phyloP scores from a whole-genome alignment of 2,329 filamentous ascomycete species.

The Cladobotryum mycophilum region DNA sequence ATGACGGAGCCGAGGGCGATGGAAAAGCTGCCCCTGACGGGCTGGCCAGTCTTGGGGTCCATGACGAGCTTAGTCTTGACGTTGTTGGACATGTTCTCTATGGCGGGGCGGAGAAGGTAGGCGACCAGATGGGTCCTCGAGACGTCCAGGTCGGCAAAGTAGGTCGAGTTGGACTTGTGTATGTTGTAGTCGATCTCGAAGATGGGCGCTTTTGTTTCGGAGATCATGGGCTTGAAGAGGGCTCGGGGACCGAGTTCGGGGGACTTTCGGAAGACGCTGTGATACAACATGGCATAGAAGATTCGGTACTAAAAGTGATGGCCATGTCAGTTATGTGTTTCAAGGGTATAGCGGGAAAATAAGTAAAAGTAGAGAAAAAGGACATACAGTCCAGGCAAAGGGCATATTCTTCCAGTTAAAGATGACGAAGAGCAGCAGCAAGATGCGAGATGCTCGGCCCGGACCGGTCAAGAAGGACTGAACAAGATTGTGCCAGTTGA shows the following conservation, averaged over 20 bases:
- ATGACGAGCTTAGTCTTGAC: conserved; percentile 42
- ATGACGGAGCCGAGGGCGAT: conserved; percentile 68
- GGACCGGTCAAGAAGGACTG: conserved; percentile 47
- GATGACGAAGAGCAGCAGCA: conserved; percentile 49
- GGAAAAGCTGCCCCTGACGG: conserved; percentile 47
- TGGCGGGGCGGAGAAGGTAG: conserved; percentile 55
- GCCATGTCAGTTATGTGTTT: neutral
- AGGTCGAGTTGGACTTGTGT: conserved; percentile 78
- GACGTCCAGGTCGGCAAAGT: conserved; percentile 81
- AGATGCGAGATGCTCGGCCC: conserved; percentile 45
- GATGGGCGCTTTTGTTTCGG: conserved; percentile 58
- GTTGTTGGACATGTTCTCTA: conserved; percentile 47
- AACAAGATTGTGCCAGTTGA: conserved; percentile 35
- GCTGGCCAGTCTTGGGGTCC: conserved; percentile 40
- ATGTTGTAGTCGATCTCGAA: conserved; percentile 83
- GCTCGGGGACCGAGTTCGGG: conserved; percentile 51
- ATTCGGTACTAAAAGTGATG: conserved; percentile 45
- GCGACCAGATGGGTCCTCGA: conserved; percentile 75
- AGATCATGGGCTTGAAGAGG: conserved; percentile 67
- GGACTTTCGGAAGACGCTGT: conserved; percentile 44
- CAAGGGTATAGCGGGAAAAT: no score
- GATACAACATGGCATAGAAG: conserved; percentile 50
- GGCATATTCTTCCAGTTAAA: conserved; percentile 70
- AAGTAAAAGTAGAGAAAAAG: no score
- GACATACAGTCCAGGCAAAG: conserved; percentile 67